Percentiles rank a stretch among this genome's conserved stretches.
phyloP scores from a whole-genome alignment of 2,329 filamentous ascomycete species.

The Arthrinium puccinioides region DNA sequence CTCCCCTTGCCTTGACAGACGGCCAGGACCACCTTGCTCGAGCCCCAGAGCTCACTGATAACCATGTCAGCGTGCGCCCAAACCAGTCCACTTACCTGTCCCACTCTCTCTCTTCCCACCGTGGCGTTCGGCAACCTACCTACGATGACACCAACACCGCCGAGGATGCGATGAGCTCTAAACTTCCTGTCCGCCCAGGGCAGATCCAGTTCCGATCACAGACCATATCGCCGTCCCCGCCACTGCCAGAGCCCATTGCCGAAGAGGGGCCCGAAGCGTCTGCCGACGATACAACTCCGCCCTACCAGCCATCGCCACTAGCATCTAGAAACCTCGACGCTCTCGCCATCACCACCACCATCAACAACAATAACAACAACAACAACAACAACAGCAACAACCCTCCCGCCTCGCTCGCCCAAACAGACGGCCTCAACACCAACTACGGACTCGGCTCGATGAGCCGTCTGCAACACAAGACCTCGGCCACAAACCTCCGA shows the following conservation, averaged over 20 bases:
- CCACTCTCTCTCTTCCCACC: slow-evolving; percentile 7
- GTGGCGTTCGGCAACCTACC: slow-evolving; percentile 8
- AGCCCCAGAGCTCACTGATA: slow-evolving; percentile 15
- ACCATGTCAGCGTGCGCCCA: slow-evolving; percentile 16
- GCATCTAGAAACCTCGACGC: slow-evolving; percentile 9
- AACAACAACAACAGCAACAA: background rate
- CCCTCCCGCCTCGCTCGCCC: slow-evolving; percentile 14
- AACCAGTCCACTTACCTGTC: slow-evolving; percentile 14
- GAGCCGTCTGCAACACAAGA: slow-evolving; percentile 29
- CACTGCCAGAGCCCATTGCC: slow-evolving; percentile 14
- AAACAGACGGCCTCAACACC: slow-evolving; percentile 29
- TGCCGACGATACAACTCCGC: slow-evolving; percentile 8
- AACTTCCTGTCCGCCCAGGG: slow-evolving; percentile 11
- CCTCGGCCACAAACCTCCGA: slow-evolving; percentile 37
- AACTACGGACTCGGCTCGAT: slow-evolving; percentile 23
- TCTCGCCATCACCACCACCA: slow-evolving; percentile 32
- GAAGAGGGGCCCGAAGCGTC: slow-evolving; percentile 8
- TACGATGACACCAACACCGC: slow-evolving; percentile 4
- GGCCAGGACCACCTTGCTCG: slow-evolving; percentile 7
- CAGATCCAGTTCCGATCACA: slow-evolving; percentile 28
- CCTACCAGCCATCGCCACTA: slow-evolving; percentile 12
- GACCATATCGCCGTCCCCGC: slow-evolving; percentile 31
- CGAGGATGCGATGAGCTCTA: slow-evolving; percentile 10
- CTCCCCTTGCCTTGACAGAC: slow-evolving; percentile 7
- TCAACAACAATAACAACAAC: slow-evolving; percentile 7